Percentiles rank a stretch among this genome's conserved stretches.
Evolutionary conservation across 257 asterid species (phyloP).

Genomic region (Solanum medicagineum): DNA sequence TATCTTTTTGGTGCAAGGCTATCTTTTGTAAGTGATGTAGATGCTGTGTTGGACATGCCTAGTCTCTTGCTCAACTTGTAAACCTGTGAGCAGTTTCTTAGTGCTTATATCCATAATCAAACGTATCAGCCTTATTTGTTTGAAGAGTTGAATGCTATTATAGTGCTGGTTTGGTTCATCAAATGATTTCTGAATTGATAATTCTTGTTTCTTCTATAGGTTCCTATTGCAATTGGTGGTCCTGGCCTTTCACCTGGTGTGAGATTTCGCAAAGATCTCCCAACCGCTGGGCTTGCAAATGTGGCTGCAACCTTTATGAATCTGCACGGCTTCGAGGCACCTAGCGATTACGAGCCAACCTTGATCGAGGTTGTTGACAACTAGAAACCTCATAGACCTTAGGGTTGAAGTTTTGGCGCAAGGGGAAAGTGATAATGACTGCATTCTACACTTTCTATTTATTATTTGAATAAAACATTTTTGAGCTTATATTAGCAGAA

Average conservation of each 20-base stretch:
- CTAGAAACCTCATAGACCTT: slow-evolving; percentile 11
- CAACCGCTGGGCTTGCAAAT: slow-evolving; percentile 79
- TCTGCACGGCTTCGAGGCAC: slow-evolving; percentile 81
- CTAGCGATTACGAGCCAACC: slow-evolving; percentile 82
- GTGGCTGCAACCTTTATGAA: slow-evolving; percentile 94
- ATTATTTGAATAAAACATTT: not conserved
- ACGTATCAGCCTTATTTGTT: not conserved
- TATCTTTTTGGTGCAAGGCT: not conserved
- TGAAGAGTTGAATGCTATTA: not conserved
- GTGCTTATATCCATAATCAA: not conserved
- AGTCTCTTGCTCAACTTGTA: not conserved
- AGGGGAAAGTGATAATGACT: not conserved
- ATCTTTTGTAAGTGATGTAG: not conserved
- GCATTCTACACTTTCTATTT: not conserved
- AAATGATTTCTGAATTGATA: not conserved
- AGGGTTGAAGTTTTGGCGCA: slow-evolving; percentile 1
- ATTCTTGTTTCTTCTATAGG: slow-evolving; percentile 21
- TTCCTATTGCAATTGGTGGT: slow-evolving; percentile 92
- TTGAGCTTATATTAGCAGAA: not conserved
- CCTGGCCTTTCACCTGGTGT: slow-evolving; percentile 72
- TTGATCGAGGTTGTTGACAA: slow-evolving; percentile 70
- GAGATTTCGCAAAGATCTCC: slow-evolving; percentile 73
- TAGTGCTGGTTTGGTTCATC: not conserved
- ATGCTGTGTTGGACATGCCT: not conserved
- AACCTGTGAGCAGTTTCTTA: not conserved